Base-by-base conservation (phyloP, 164 flowering plant species). In the Euptelea pleiosperma region DNA sequence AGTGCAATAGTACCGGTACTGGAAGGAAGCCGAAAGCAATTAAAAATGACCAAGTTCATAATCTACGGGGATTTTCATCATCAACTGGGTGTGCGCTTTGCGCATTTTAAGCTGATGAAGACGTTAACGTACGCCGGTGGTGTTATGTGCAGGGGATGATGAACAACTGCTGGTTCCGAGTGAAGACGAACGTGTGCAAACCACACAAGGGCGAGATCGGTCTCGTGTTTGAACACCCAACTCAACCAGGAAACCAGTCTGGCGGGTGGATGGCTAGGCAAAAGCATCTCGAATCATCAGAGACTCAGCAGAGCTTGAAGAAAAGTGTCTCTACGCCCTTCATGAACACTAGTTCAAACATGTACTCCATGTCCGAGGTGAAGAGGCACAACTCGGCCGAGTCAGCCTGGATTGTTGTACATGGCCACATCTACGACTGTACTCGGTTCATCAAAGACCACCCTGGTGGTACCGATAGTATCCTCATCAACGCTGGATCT, bases 151-250 rank as follows among this genome's bases (percentile, higher is more conserved):
- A 91, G 98, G 98, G 98, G 1, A 92, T 92, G 98, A 92, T 92
- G 98, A 92, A 92, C 79, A 92, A 92, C 57, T 92, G 96, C 65
- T 92, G 98, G 98, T 92, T 89, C 75, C 71, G 86, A 19, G 91
- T 92, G 34, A 92, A 80, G 58, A 79, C 77, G 26, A 82, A 79
- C 47, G 73, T 83, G 65, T 87, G 91, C 82, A 87, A 75, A 70
- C 83, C 80, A 1, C 79, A 77, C 77, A 75, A 68, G 54, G 95
- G 95, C 6, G 98, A 92, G 69, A 78, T 87, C 24, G 93, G 96
- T 8, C 75, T 92, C 52, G 78, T 84, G 11, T 92, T 92, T 76
- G 91, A 89, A 77, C 96, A 92, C 77, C 98, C 98, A 31, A 87
- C 91, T 1, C 74, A 64, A 24, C 88, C 96, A 0, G 98, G 83